Evolutionary conservation across 2,329 filamentous ascomycete species (phyloP).

Genomic region (Xylariaceae sp.): DNA sequence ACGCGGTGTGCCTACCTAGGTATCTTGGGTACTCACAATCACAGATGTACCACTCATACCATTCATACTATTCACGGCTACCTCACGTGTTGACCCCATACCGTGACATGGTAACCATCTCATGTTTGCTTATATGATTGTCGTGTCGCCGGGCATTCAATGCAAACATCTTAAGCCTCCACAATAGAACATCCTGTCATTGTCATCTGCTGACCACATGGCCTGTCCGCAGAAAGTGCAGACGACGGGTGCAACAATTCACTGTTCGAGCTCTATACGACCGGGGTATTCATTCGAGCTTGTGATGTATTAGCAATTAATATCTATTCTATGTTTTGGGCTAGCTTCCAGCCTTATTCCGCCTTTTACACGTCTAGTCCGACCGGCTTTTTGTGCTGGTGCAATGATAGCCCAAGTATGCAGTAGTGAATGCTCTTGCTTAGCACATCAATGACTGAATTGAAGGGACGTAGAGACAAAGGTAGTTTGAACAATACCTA

Average conservation of each 20-base stretch:
- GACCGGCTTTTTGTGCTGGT: not conserved
- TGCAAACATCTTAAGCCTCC: not conserved
- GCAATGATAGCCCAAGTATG: slow-evolving; percentile 18
- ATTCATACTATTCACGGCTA: not conserved
- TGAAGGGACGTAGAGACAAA: slow-evolving; percentile 22
- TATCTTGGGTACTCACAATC: too few species aligned
- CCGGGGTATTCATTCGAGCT: not conserved
- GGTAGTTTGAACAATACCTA: slow-evolving; percentile 31
- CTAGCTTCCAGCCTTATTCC: not conserved
- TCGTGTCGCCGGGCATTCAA: not conserved
- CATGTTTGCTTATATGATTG: not conserved
- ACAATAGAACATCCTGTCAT: not conserved
- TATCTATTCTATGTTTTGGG: slow-evolving; percentile 32
- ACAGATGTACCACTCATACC: not conserved
- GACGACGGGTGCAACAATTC: not conserved
- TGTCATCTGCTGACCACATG: not conserved
- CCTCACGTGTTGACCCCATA: not conserved
- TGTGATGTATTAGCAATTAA: slow-evolving; percentile 39
- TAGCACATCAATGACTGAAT: slow-evolving; percentile 12
- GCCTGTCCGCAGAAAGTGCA: not conserved
- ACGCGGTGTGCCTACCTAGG: slow-evolving; percentile 13
- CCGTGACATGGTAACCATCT: too few species aligned
- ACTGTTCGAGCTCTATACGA: not conserved
- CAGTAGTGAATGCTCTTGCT: slow-evolving; percentile 1
- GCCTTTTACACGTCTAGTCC: slow-evolving; percentile 4